Evolutionary conservation across 192 early-diverging fungal species (phyloP).

Genomic region (Allomyces javanicus): DNA sequence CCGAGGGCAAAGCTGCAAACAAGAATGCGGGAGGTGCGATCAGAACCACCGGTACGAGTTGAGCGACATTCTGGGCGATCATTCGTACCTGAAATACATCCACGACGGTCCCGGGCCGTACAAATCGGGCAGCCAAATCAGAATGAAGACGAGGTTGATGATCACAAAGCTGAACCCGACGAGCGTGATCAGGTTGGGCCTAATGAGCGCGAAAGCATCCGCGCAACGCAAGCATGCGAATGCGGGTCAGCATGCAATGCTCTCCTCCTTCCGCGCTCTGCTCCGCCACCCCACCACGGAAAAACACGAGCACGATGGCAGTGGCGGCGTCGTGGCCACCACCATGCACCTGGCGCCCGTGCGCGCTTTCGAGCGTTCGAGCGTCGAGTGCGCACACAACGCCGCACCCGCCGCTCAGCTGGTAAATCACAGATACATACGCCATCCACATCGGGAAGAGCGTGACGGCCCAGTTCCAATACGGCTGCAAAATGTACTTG

Average conservation of each 20-base stretch:
- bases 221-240: too few relatives aligned
- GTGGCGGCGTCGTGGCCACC: too few relatives aligned
- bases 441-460: conserved; percentile 86
- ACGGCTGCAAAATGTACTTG: conserved; percentile 60
- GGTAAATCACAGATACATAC: conserved; percentile 28
- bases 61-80: not conserved
- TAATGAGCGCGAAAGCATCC: conserved; percentile 2
- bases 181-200: conserved; percentile 65
- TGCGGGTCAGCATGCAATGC: too few relatives aligned
- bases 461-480: conserved; percentile 77
- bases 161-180: conserved; percentile 58
- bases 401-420: too few relatives aligned
- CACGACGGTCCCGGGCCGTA: conserved; percentile 45
- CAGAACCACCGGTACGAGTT: not conserved
- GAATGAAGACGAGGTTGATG: conserved; percentile 46
- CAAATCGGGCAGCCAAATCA: conserved; percentile 46
- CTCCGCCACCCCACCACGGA: too few relatives aligned
- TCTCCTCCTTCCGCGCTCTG: too few relatives aligned
- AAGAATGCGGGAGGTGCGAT: conserved; percentile 1
- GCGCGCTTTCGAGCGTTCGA: too few relatives aligned
- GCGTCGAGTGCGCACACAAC: too few relatives aligned
- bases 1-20: conserved; percentile 48
- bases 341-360: too few relatives aligned
- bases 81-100: conserved; percentile 31
- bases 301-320: too few relatives aligned